A percentile compares a stretch with the other conserved stretches of the same genome.
These are phyloP conservation scores for Acacia crassicarpa DNA, from an alignment of 306 rosid species.

Conservation along the genomic window DNA sequence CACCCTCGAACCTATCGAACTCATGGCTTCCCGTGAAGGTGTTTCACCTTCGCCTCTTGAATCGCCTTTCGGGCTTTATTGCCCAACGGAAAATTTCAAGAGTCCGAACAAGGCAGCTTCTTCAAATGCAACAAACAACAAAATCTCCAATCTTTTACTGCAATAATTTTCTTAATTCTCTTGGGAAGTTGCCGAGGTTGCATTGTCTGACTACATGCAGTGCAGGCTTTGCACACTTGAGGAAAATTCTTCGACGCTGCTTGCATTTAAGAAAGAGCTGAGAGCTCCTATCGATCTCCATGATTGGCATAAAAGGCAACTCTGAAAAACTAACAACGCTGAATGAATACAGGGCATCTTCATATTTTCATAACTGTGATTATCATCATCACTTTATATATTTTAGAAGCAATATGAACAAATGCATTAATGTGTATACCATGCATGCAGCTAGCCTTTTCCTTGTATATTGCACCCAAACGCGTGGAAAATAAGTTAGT, in stretches of 20 bases:
- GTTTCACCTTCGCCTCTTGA: too few species aligned
- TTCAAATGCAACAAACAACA: too few species aligned
- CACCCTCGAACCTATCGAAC: too few species aligned
- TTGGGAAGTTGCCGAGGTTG: slow-evolving; percentile 62
- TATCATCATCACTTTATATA: background rate
- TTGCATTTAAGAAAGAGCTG: slow-evolving; percentile 51
- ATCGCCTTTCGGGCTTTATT: too few species aligned
- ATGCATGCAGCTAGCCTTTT: background rate
- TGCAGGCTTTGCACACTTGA: slow-evolving; percentile 72
- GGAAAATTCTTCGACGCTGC: slow-evolving; percentile 86
- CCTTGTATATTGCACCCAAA: background rate
- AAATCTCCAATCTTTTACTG: background rate
- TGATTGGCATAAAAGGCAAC: slow-evolving; percentile 60
- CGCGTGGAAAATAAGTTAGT: background rate
- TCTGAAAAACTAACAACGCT: slow-evolving; percentile 52
- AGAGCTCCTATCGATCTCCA: slow-evolving; percentile 60
- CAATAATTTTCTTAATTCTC: slow-evolving; percentile 69
- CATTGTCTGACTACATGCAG: slow-evolving; percentile 69
- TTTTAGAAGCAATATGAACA: too few species aligned
- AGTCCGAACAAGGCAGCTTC: too few species aligned
- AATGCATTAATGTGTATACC: background rate
- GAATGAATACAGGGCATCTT: slow-evolving; percentile 32
- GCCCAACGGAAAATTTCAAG: too few species aligned
- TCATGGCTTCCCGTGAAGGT: too few species aligned
- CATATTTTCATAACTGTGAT: background rate